phyloP scores from a whole-genome alignment of 495 filamentous ascomycete species.

The Tuber umbilicatum region DNA sequence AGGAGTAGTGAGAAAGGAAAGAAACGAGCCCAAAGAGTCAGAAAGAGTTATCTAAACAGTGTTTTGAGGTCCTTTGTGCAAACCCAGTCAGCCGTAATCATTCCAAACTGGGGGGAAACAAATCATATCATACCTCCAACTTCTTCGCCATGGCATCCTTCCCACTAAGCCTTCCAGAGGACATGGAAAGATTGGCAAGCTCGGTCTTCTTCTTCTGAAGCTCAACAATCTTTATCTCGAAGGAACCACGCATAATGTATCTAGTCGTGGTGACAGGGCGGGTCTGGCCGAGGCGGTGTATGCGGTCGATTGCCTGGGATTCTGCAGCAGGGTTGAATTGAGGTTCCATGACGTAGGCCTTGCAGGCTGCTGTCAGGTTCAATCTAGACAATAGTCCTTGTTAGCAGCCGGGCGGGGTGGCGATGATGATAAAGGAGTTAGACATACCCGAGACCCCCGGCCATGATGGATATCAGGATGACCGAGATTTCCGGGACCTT shows the following conservation, averaged over 20 bases:
- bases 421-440: not conserved
- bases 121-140: constrained; percentile 46
- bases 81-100: not conserved
- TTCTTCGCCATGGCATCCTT: constrained; percentile 66
- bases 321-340: constrained; percentile 95
- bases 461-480: constrained; percentile 84
- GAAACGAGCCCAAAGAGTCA: not conserved
- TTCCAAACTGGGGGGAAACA: not conserved
- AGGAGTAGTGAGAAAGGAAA: not conserved
- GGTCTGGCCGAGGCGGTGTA: constrained; percentile 88
- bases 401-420: constrained; percentile 11
- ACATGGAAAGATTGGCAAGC: constrained; percentile 79
- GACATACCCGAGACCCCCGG: constrained; percentile 69
- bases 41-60: not conserved
- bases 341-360: constrained; percentile 94
- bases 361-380: constrained; percentile 77
- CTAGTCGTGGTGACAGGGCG: constrained; percentile 71
- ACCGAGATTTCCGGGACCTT: constrained; percentile 65
- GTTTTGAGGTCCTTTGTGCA: not conserved
- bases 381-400: constrained; percentile 45
- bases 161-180: constrained; percentile 61
- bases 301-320: constrained; percentile 86
- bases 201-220: constrained; percentile 86
- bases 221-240: constrained; percentile 88
- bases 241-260: constrained; percentile 81